Evolutionary conservation across 1,284 basidiomycete species (phyloP), one percentile per base, ranked within the genome.

Genomic region (Volvariella surrecta): DNA sequence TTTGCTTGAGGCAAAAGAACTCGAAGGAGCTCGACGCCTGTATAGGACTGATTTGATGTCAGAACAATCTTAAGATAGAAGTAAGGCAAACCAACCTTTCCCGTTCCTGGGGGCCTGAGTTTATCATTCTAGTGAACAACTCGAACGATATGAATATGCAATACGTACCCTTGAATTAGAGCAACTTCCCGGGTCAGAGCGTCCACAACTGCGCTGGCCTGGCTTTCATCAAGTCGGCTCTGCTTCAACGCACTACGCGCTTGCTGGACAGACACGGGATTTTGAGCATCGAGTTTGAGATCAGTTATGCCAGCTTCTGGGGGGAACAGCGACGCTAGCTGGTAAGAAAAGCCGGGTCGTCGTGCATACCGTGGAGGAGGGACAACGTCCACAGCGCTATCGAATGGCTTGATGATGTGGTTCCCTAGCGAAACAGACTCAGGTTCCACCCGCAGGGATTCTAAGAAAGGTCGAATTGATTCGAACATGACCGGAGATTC

Each of bases 81-180:
- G 24, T 4, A 39, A 32, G 6, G 34, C 16, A 16, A 17, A 17
- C 50, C 46, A 45, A 80, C 79, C 68, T 87, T 86, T 51, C 84
- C 84, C 0, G 83, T 86, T 1, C 83, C 84, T 4, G 84, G 84
- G 20, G 84, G 84, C 24, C 80, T 82, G 48, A 11, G 31, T 45
- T 3, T 46, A 41, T 52, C 32, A 45, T 32, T 21, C 42, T 17
- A 49, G 32, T 0, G n/a, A 39, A 31, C 32, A 28, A 30, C 3
- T 17, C 21, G n/a, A 13, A 4, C 18, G 15, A 28, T 28, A 34
- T 15, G 24, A 28, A 11, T 28, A 11, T 11, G 24, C 24, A 6
- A 31, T 45, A 58, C 70, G 54, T 50, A 82, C 81, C 84, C 84
- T 62, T 87, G 82, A 30, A 87, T 80, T 42, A 87, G 58, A 1